These are phyloP conservation scores for Ganoderma sinense DNA, from an alignment of 1,284 basidiomycete genomes.

Conservation along the genomic window DNA sequence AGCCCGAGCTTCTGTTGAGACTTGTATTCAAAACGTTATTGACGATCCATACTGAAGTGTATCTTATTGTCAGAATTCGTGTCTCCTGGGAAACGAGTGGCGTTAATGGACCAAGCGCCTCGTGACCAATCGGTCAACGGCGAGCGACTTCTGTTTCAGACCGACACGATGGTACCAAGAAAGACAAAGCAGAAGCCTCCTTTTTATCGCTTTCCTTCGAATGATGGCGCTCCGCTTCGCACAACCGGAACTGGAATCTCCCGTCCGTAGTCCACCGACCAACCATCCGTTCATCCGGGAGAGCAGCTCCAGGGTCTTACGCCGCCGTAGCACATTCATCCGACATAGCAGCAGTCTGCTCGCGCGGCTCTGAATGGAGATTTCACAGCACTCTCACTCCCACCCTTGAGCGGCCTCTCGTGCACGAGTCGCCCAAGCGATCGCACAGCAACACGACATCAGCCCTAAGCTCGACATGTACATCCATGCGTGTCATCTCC, in stretches of 20 bases:
- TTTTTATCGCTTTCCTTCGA: neutral
- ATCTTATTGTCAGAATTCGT: neutral
- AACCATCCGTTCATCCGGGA: neutral
- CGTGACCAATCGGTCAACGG: neutral
- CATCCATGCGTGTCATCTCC: neutral
- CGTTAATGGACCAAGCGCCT: neutral
- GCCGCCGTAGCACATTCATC: neutral
- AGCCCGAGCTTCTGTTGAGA: neutral
- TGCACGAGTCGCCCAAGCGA: neutral
- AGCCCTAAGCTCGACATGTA: neutral
- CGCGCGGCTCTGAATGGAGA: neutral
- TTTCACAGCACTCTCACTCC: neutral
- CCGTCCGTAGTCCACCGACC: neutral
- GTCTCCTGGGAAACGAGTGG: conserved; percentile 4
- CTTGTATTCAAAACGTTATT: neutral
- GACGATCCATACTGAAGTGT: neutral
- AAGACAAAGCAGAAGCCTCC: neutral
- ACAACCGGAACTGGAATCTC: neutral
- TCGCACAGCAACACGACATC: neutral
- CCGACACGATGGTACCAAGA: neutral
- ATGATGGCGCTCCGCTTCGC: neutral
- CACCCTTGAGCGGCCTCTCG: neutral
- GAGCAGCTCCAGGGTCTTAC: neutral
- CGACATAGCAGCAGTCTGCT: neutral
- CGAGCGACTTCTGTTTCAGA: neutral